phyloP scores from a whole-genome alignment of 1,284 basidiomycete genomes.

The Salmacisia buchloeana region DNA sequence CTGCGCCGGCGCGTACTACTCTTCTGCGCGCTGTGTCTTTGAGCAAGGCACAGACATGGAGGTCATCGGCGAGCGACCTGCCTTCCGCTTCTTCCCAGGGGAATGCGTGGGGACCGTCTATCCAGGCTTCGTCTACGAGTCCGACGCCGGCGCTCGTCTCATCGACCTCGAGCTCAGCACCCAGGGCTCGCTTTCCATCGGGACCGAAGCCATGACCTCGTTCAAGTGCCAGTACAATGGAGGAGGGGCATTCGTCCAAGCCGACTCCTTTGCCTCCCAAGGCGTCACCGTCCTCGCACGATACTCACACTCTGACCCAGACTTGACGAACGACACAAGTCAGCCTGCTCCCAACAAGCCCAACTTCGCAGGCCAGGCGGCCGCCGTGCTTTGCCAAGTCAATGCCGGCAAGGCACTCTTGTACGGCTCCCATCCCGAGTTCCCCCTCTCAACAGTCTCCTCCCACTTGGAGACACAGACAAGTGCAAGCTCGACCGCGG shows the following conservation, averaged over 20 bases:
- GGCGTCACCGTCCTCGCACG: slow-evolving; percentile 52
- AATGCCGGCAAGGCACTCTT: slow-evolving; percentile 61
- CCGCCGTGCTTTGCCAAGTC: slow-evolving; percentile 58
- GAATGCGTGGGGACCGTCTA: slow-evolving; percentile 58
- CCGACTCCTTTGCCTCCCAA: slow-evolving; percentile 23
- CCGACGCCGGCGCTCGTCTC: slow-evolving; percentile 53
- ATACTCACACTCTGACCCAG: slow-evolving; percentile 37
- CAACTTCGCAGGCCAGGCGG: slow-evolving; percentile 49
- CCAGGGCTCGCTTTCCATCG: slow-evolving; percentile 24
- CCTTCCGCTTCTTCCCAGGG: slow-evolving; percentile 60
- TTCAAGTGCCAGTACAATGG: slow-evolving; percentile 57
- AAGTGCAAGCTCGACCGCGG: slow-evolving; percentile 17
- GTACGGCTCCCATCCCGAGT: slow-evolving; percentile 65
- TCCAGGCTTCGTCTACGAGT: slow-evolving; percentile 58
- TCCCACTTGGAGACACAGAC: slow-evolving; percentile 28
- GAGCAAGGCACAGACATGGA: slow-evolving; percentile 55
- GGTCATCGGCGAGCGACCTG: slow-evolving; percentile 56
- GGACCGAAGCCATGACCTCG: background rate
- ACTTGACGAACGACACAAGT: background rate
- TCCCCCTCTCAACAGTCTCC: slow-evolving; percentile 51
- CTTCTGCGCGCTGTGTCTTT: slow-evolving; percentile 54
- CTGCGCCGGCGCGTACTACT: slow-evolving; percentile 62
- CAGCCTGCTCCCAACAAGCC: background rate
- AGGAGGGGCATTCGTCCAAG: slow-evolving; percentile 56
- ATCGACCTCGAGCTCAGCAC: slow-evolving; percentile 49